Evolutionary conservation across 2,329 filamentous ascomycete genomes (phyloP), one percentile per base, ranked within the genome.

Genomic region (Cladophialophora yegresii): DNA sequence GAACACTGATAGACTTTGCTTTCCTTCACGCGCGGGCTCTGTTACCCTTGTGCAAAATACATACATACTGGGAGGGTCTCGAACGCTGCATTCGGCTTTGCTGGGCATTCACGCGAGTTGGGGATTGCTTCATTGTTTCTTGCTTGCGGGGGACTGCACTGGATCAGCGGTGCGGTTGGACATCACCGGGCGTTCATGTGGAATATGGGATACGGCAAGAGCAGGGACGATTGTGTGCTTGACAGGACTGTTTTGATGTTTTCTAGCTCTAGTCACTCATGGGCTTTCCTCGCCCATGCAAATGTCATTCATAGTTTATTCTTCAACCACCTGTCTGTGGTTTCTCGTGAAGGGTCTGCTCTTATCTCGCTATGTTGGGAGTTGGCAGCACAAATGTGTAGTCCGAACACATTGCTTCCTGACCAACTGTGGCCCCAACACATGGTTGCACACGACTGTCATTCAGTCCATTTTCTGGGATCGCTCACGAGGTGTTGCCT

Each of bases 41-140:
- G 50, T 55, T 13, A 40, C 40, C 62, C 26, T 59, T 47, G 57
- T 58, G 13, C 26, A 54, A 58, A 62, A 51, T 26, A 54, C 45
- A 51, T 65, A 65, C 61, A 63, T 65, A 64, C 47, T 63, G n/a
- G 43, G 47, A 50, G 3, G 47, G 47, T 50, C 47, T 49, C 20
- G 54, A 62, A 64, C 40, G 22, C 16, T 32, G 36, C 23, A 43
- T 54, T 53, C 12, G 51, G 23, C 56, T 50, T 60, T 56, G 40
- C 59, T 58, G 61, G 56, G 66, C 66, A 68, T 68, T 59, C 64
- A 68, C 59, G 61, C 61, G 63, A 55, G 63, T 68, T 61, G 22
- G 62, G 43, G 51, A 51, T 54, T 36, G 16, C 23, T 36, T 51
- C 23, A n/a, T 26, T 36, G 16, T 61, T 16, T 26, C 47, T 13